Percentiles rank a stretch among this genome's conserved stretches.
phyloP scores from a whole-genome alignment of 192 early-diverging fungal species.

The Coemansia asiatica region DNA sequence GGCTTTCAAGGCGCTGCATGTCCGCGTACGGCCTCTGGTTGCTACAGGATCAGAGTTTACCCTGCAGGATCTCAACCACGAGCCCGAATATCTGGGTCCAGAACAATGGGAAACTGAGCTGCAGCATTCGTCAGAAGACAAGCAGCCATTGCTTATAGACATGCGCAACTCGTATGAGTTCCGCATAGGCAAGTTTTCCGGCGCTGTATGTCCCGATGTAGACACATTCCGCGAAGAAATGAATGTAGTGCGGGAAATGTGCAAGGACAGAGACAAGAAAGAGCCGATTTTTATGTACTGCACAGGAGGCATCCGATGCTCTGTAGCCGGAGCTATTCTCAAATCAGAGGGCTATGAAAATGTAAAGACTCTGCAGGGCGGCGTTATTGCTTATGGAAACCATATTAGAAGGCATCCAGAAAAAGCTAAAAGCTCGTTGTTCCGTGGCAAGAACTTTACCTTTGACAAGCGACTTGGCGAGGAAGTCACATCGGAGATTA shows the following conservation, averaged over 20 bases:
- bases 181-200: slow-evolving; percentile 69
- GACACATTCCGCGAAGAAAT: slow-evolving; percentile 74
- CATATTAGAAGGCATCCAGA: slow-evolving; percentile 51
- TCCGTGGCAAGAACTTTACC: slow-evolving; percentile 77
- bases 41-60: slow-evolving; percentile 57
- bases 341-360: slow-evolving; percentile 64
- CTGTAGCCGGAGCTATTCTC: slow-evolving; percentile 75
- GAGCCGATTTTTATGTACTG: slow-evolving; percentile 81
- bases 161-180: slow-evolving; percentile 81
- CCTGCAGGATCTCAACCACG: slow-evolving; percentile 59
- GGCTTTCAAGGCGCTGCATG: slow-evolving; percentile 67
- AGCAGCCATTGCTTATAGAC: slow-evolving; percentile 62
- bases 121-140: slow-evolving; percentile 6
- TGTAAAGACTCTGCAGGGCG: slow-evolving; percentile 71
- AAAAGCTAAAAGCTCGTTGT: slow-evolving; percentile 56
- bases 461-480: slow-evolving; percentile 79
- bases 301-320: slow-evolving; percentile 81
- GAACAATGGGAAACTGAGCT: slow-evolving; percentile 66
- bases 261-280: slow-evolving; percentile 49
- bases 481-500: slow-evolving; percentile 60
- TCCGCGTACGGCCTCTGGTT: slow-evolving; percentile 66
- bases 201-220: slow-evolving; percentile 67
- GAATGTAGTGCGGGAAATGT: slow-evolving; percentile 63
- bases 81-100: slow-evolving; percentile 68
- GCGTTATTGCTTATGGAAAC: slow-evolving; percentile 74